These are phyloP conservation scores for Aspergillus cavernicola DNA, from an alignment of 495 filamentous ascomycete species.

Conservation along the genomic window DNA sequence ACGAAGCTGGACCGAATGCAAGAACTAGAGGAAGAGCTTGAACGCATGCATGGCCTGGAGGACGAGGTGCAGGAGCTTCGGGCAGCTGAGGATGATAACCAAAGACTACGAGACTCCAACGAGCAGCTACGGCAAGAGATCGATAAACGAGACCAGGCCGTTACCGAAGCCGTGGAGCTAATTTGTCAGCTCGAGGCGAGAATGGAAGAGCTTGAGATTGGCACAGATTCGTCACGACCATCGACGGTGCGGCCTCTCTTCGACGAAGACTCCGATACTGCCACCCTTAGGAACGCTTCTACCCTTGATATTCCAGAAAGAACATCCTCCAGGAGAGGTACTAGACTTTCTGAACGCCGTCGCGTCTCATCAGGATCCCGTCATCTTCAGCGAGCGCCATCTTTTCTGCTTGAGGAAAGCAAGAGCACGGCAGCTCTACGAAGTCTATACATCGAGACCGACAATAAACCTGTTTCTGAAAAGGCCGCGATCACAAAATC, in stretches of 20 bases:
- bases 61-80: constrained; percentile 59
- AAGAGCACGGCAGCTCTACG: constrained; percentile 62
- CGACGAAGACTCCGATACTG: constrained; percentile 21
- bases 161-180: constrained; percentile 77
- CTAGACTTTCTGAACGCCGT: constrained; percentile 11
- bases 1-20: constrained; percentile 65
- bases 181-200: constrained; percentile 73
- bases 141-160: constrained; percentile 69
- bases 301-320: constrained; percentile 39
- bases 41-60: constrained; percentile 62
- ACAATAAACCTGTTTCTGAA: constrained; percentile 34
- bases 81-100: constrained; percentile 49
- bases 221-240: constrained; percentile 20
- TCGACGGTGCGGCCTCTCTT: constrained; percentile 25
- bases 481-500: constrained; percentile 33
- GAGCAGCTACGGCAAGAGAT: constrained; percentile 66
- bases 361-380: constrained; percentile 26
- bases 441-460: constrained; percentile 55
- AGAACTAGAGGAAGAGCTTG: constrained; percentile 62
- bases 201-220: constrained; percentile 50
- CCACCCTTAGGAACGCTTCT: constrained; percentile 26
- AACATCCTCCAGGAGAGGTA: constrained; percentile 34
- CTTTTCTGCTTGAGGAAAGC: constrained; percentile 61
- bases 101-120: constrained; percentile 51
- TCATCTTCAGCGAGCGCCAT: constrained; percentile 53